These are phyloP conservation scores for Plasmodium blacklocki DNA, from an alignment of 169 alveolate species.

Conservation along the genomic window DNA sequence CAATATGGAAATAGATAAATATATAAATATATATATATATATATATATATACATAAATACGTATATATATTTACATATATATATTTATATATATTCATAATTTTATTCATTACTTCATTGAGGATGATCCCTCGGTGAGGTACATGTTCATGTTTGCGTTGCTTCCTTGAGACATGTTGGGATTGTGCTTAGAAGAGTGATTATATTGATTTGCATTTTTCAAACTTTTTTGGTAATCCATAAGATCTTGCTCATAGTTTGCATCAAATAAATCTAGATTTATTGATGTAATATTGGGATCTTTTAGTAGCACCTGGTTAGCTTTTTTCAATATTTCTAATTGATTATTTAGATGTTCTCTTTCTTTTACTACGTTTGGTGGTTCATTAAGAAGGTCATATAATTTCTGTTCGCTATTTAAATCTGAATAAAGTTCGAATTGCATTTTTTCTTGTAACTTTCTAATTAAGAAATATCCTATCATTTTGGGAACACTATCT, in stretches of 20 bases:
- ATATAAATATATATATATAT: neutral
- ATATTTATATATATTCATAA: neutral
- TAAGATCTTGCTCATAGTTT: conserved; percentile 62
- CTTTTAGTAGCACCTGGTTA: conserved; percentile 84
- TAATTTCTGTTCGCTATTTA: conserved; percentile 81
- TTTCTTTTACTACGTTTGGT: conserved; percentile 87
- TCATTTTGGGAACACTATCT: conserved; percentile 97
- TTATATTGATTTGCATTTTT: neutral
- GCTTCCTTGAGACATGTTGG: neutral
- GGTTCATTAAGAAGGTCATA: conserved; percentile 86
- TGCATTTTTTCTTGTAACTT: conserved; percentile 83
- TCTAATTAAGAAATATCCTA: conserved; percentile 94
- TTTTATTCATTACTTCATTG: neutral
- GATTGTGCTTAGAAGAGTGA: conserved; percentile 14
- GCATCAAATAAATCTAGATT: conserved; percentile 68
- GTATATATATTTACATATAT: neutral
- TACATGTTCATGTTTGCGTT: neutral
- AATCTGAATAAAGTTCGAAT: conserved; percentile 80
- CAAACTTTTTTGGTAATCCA: conserved; percentile 43
- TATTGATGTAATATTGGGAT: conserved; percentile 81
- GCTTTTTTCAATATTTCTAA: conserved; percentile 87
- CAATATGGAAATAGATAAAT: neutral
- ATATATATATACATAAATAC: neutral
- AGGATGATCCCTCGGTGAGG: neutral
- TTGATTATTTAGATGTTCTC: conserved; percentile 83